Evolutionary conservation across 1,284 basidiomycete species (phyloP).

Genomic region (Phylloporus sp.): DNA sequence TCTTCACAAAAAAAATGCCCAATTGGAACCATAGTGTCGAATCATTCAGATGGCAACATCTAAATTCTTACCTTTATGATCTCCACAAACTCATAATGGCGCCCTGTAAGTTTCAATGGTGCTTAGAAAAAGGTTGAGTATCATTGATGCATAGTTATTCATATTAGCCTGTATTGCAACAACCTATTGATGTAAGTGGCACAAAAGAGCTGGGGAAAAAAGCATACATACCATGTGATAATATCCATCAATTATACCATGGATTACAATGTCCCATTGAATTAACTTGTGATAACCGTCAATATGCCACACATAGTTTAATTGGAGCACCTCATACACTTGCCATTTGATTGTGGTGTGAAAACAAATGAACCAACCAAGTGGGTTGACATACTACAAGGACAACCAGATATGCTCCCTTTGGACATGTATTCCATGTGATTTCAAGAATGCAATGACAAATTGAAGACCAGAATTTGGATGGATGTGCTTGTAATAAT

Average conservation of each 20-base stretch:
- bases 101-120: background rate
- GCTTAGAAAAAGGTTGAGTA: conserved; percentile 7
- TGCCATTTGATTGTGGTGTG: background rate
- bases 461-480: background rate
- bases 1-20: conserved; percentile 35
- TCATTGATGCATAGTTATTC: conserved; percentile 9
- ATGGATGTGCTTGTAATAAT: background rate
- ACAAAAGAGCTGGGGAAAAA: background rate
- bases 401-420: background rate
- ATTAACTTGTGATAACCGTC: conserved; percentile 58
- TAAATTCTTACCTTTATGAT: conserved; percentile 33
- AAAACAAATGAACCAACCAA: background rate
- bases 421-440: background rate
- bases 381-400: background rate
- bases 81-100: conserved; percentile 1
- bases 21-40: conserved; percentile 20
- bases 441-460: background rate
- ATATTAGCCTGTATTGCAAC: background rate
- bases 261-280: conserved; percentile 52
- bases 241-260: conserved; percentile 35
- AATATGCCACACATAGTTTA: conserved; percentile 22
- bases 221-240: background rate
- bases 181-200: background rate
- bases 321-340: background rate
- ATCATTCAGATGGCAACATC: conserved; percentile 27